Percentiles rank a stretch among this genome's conserved stretches.
Conservation (phyloP, 2,329 filamentous ascomycete species). For the Echinosphaeria canescens region DNA sequence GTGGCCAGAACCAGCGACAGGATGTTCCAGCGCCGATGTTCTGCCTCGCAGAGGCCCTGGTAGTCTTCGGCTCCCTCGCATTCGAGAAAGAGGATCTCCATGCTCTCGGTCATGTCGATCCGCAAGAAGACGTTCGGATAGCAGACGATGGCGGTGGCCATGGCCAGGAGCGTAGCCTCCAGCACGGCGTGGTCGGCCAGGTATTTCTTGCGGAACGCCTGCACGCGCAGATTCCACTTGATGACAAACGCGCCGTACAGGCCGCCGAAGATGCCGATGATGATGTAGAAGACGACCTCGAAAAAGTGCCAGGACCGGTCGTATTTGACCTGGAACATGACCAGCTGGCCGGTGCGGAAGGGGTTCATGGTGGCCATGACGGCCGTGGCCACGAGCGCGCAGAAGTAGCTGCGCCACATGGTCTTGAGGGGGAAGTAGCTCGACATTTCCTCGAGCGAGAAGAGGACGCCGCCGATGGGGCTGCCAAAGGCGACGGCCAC, state of each 20-base stretch:
- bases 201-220: constrained; percentile 89
- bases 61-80: constrained; percentile 82
- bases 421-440: constrained; percentile 94
- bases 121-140: constrained; percentile 90
- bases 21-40: constrained; percentile 60
- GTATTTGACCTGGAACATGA: constrained; percentile 98
- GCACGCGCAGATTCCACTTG: constrained; percentile 84
- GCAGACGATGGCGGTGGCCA: constrained; percentile 74
- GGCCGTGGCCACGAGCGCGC: constrained; percentile 82
- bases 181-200: constrained; percentile 64
- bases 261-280: constrained; percentile 83
- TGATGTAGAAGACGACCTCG: constrained; percentile 77
- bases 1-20: constrained; percentile 62
- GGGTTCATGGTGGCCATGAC: constrained; percentile 93
- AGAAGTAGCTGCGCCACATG: constrained; percentile 96
- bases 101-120: constrained; percentile 98
- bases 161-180: constrained; percentile 68
- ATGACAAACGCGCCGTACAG: constrained; percentile 94
- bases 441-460: constrained; percentile 96
- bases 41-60: constrained; percentile 63
- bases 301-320: constrained; percentile 97
- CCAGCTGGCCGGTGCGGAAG: constrained; percentile 86
- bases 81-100: constrained; percentile 93
- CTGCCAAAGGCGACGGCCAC: constrained; percentile 95
- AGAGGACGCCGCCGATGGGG: constrained; percentile 89